Evolutionary conservation across 179 eudicot genomes (phyloP), one percentile per base, ranked within the genome.

Genomic region (Amaranthus tricolor): DNA sequence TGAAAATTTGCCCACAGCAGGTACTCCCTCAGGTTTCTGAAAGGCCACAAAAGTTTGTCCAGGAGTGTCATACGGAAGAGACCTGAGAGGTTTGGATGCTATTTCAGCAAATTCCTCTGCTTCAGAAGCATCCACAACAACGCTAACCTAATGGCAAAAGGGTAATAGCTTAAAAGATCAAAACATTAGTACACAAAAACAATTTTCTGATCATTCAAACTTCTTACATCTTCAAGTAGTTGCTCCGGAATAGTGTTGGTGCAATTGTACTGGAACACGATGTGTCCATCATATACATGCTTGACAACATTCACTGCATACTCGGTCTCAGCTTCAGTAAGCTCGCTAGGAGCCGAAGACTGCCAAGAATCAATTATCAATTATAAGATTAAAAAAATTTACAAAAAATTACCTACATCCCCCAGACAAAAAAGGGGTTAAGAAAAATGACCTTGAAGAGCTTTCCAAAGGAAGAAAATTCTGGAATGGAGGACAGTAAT

Each of bases 291-390:
- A 78, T 85, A 95, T 73, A 95, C 87, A 83, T 95, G 99, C 81
- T 95, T 95, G 75, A 95, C 89, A 62, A 85, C 96, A 82, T 93
- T 95, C 21, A 95, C 99, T 70, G 99, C 87, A 77, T 95, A 95
- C 78, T 95, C 99, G 62, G 99, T 95, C 85, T 93, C 99, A 63
- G 93, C 95, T 84, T 95, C 99, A 40, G 99, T 93, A 59, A 95
- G 96, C 89, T 95, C 99, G 83, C 88, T 88, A 43, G 98, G 95
- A 47, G 89, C 82, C 8, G 99, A 94, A 60, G 98, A 94, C 98
- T 94, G 85, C 74, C 44, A 71, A 74, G 57, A 11, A 79, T 81
- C 62, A 59, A 74, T 21, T 60, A 80, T 12, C 14, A 52, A 31
- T 31, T 53, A 66, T 19, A 59, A 59, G 21, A 5, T 49, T 49